Percentiles rank a stretch among this genome's conserved stretches.
These are phyloP conservation scores for Candida cerambycidarum DNA, from an alignment of 805 yeast genomes.

Conservation along the genomic window DNA sequence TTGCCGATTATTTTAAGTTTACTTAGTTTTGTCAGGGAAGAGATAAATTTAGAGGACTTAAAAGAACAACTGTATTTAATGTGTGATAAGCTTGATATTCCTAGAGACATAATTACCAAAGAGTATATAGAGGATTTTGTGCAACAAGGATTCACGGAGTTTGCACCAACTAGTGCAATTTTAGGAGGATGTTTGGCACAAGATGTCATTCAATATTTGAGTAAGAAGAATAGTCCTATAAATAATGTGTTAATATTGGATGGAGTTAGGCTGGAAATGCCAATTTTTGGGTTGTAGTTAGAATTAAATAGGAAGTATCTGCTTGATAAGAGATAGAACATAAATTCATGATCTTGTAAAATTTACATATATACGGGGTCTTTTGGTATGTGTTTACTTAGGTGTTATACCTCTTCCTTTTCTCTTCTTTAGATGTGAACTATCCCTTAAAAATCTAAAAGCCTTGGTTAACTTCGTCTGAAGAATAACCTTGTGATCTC, in stretches of 20 bases:
- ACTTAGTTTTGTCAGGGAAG: conserved; percentile 41
- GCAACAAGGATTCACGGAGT: conserved; percentile 59
- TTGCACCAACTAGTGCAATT: conserved; percentile 82
- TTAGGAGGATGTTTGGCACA: conserved; percentile 90
- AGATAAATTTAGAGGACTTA: conserved; percentile 31
- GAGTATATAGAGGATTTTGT: conserved; percentile 42
- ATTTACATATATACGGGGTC: too few species aligned
- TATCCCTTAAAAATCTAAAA: conserved; percentile 35
- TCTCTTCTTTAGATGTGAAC: conserved; percentile 42
- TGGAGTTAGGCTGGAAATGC: conserved; percentile 70
- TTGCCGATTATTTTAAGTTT: conserved; percentile 61
- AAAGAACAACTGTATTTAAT: conserved; percentile 24
- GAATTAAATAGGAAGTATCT: too few species aligned
- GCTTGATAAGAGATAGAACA: too few species aligned
- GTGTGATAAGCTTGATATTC: conserved; percentile 36
- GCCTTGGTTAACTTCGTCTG: conserved; percentile 30
- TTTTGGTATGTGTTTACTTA: too few species aligned
- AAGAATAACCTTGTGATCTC: conserved; percentile 22
- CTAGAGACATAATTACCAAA: conserved; percentile 42
- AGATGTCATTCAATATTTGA: conserved; percentile 80
- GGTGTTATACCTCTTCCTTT: conserved; percentile 43
- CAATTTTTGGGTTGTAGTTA: conserved; percentile 57
- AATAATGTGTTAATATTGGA: conserved; percentile 81
- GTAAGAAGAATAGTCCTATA: conserved; percentile 74
- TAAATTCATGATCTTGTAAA: too few species aligned